Conservation (phyloP, 176 grass and related monocot genomes). For the Aegilops speltoides region DNA sequence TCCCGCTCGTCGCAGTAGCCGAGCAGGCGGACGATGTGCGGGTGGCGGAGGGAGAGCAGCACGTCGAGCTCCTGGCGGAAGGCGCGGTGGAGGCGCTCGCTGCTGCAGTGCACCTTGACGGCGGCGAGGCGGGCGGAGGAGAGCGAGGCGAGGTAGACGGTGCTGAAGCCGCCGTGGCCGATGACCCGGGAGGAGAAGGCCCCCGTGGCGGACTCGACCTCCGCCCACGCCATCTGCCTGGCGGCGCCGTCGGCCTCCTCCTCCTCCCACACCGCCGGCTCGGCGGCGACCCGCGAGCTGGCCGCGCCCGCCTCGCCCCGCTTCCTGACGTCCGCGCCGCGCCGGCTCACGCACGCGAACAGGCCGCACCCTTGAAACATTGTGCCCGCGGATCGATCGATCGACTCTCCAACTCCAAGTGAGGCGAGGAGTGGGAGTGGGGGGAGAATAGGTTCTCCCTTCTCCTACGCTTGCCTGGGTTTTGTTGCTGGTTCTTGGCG, state of each 20-base stretch:
- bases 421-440: constrained; percentile 27
- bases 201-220: constrained; percentile 61
- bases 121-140: constrained; percentile 42
- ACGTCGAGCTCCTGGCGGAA: constrained; percentile 79
- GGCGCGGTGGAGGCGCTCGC: constrained; percentile 66
- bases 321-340: constrained; percentile 40
- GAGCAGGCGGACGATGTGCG: constrained; percentile 68
- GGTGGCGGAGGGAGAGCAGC: constrained; percentile 66
- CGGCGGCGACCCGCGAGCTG: constrained; percentile 58
- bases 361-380: constrained; percentile 60
- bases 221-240: constrained; percentile 53
- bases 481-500: constrained; percentile 37
- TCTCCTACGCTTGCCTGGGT: background rate
- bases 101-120: constrained; percentile 74
- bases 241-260: background rate
- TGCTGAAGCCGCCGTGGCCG: constrained; percentile 85
- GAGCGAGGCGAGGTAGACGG: constrained; percentile 68
- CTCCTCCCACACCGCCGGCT: constrained; percentile 22
- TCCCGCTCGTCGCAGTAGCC: constrained; percentile 74
- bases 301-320: constrained; percentile 32
- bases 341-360: constrained; percentile 36
- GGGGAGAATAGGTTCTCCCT: constrained; percentile 21
- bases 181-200: constrained; percentile 64
- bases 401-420: background rate
- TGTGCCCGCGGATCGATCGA: background rate